Evolutionary conservation across 2,329 filamentous ascomycete species (phyloP).

Genomic region (Metarhizium humberi): DNA sequence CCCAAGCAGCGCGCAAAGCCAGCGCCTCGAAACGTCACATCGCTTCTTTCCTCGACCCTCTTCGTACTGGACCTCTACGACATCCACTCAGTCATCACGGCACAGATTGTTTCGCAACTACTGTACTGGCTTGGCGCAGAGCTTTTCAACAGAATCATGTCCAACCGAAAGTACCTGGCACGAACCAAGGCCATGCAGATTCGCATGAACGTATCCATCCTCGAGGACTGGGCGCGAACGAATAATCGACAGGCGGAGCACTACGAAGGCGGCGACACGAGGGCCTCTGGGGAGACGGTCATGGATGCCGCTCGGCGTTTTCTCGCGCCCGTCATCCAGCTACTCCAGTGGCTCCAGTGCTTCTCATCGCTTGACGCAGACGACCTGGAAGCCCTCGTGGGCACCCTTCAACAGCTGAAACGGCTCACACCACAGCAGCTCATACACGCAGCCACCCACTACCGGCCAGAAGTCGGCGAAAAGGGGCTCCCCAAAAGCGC

Average conservation of each 20-base stretch:
- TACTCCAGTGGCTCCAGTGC: conserved; percentile 95
- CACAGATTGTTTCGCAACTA: conserved; percentile 85
- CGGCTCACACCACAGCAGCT: conserved; percentile 79
- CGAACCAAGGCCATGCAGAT: conserved; percentile 99
- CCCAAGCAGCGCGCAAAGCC: conserved; percentile 88
- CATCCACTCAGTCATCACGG: conserved; percentile 90
- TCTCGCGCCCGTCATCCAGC: conserved; percentile 81
- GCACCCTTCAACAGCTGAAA: conserved; percentile 82
- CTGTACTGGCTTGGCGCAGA: conserved; percentile 95
- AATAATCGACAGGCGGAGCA: conserved; percentile 95
- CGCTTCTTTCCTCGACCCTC: conserved; percentile 85
- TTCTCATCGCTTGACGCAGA: conserved; percentile 85
- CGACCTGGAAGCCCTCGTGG: conserved; percentile 79
- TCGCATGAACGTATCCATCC: conserved; percentile 90
- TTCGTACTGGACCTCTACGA: conserved; percentile 99
- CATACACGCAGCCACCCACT: conserved; percentile 85
- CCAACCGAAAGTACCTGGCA: conserved; percentile 85
- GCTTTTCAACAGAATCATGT: conserved; percentile 97
- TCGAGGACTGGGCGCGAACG: conserved; percentile 90
- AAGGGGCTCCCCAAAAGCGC: conserved; percentile 83
- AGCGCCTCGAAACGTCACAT: conserved; percentile 90
- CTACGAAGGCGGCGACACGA: conserved; percentile 86
- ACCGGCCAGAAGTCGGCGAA: conserved; percentile 90
- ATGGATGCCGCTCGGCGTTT: conserved; percentile 77
- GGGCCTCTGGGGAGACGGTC: conserved; percentile 75